phyloP scores from a whole-genome alignment of 139 green algal genomes.

The Chlorella ohadii region DNA sequence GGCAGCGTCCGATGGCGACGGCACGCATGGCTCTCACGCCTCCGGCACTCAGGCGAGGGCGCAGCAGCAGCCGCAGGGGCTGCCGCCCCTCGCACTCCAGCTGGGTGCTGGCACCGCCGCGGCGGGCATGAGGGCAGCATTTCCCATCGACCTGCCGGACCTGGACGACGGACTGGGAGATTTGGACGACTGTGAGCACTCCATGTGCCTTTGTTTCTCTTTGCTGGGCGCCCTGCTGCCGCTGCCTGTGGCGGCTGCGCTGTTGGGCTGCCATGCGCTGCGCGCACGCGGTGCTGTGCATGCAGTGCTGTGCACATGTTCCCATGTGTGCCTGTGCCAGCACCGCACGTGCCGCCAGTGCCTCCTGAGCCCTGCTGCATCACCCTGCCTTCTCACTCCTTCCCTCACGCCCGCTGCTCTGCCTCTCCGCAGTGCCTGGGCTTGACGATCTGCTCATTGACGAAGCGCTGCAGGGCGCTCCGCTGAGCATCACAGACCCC shows the following conservation, averaged over 20 bases:
- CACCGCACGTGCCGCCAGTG: background rate
- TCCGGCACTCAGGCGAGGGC: no score
- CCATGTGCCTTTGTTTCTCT: no score
- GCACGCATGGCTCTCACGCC: no score
- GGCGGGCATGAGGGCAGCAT: background rate
- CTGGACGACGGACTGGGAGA: background rate
- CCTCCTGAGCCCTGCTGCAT: background rate
- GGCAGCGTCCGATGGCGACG: no score
- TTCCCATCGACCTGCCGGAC: background rate
- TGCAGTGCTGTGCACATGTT: background rate
- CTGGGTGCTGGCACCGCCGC: no score
- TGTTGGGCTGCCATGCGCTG: no score
- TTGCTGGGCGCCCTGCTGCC: no score
- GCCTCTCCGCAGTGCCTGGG: background rate
- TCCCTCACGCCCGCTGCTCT: no score
- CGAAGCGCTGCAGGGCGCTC: background rate
- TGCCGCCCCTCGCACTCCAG: background rate
- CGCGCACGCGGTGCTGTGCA: no score
- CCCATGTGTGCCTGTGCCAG: no score
- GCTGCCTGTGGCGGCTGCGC: no score
- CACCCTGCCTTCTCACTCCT: background rate
- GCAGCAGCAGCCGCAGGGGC: background rate
- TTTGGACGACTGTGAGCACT: constrained; percentile 3
- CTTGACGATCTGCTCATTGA: constrained; percentile 10
- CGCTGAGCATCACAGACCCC: background rate